Evolutionary conservation across 2,329 filamentous ascomycete species (phyloP), one percentile per base, ranked within the genome.

Genomic region (Paecilomyces sp.): DNA sequence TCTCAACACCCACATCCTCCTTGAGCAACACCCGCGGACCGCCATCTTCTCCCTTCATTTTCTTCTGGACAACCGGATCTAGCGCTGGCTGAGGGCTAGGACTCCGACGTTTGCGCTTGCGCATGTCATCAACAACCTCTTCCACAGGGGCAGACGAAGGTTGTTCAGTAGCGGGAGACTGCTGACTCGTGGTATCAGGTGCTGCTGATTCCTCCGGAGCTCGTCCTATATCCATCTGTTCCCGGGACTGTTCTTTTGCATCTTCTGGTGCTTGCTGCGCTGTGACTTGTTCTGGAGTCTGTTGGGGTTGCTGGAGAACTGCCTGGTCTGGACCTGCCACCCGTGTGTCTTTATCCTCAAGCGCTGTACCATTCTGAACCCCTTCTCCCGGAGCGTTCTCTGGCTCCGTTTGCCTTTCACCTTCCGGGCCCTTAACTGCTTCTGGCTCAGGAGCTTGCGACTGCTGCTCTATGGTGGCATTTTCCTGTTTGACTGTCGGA

Each of bases 91-190:
- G 77, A 36, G 87, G 87, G 59, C 81, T 89, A 59, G 80, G 79
- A 52, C 86, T 90, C 65, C 86, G 81, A 65, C 86, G 84, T 72
- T 89, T 90, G 62, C 87, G 81, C 73, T 88, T 89, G 65, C 84
- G 83, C 50, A 77, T 77, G 64, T 87, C 85, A 62, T 84, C 80
- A 34, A 76, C 65, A 50, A 75, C 65, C 66, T 79, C 75, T 63
- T 73, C 71, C 28, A 64, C 56, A 5, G 68, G 68, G 11, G 69
- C 61, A 56, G 70, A 67, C 51, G 70, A 70, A 9, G 68, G 71
- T 18, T 68, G 34, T 54, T 60, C 69, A 0, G 66, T 71, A 55
- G 63, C 64, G 22, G 61, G 61, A 58, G 71, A 68, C 57, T 64
- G 59, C 56, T 63, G 66, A 58, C 62, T 56, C 60, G 64, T 62